Percentiles rank a stretch among this genome's conserved stretches.
Conservation (phyloP, 306 rosid genomes). For the Betula pendula region DNA sequence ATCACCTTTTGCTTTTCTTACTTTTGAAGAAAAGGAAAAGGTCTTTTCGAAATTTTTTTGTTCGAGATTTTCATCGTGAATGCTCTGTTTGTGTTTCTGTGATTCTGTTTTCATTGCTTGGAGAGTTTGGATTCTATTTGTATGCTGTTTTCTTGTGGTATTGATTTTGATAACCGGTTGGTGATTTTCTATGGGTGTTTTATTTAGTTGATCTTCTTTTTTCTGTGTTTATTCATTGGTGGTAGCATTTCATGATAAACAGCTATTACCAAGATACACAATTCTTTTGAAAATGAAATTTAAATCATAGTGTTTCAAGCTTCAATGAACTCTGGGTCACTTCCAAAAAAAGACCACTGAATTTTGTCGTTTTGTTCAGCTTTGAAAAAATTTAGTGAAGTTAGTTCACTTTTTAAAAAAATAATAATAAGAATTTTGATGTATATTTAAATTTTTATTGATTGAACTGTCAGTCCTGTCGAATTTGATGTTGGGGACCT, state of each 20-base stretch:
- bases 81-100: neutral
- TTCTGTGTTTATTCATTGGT: too few species aligned
- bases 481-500: neutral
- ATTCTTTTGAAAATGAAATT: too few species aligned
- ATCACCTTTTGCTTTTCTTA: neutral
- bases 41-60: neutral
- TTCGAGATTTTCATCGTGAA: neutral
- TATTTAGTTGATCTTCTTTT: too few species aligned
- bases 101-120: neutral
- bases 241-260: too few species aligned
- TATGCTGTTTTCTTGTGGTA: too few species aligned
- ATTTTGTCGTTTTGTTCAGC: neutral
- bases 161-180: too few species aligned
- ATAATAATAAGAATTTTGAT: neutral
- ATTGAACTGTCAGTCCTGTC: neutral
- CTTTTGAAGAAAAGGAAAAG: neutral
- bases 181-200: too few species aligned
- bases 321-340: too few species aligned
- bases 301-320: too few species aligned
- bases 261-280: too few species aligned
- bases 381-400: neutral
- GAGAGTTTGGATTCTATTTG: too few species aligned
- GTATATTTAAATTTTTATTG: neutral
- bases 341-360: too few species aligned
- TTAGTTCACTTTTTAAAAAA: neutral